Percentiles rank a stretch among this genome's conserved stretches.
These are phyloP conservation scores for Aspergillus tanneri DNA, from an alignment of 2,329 filamentous ascomycete species.

Conservation along the genomic window DNA sequence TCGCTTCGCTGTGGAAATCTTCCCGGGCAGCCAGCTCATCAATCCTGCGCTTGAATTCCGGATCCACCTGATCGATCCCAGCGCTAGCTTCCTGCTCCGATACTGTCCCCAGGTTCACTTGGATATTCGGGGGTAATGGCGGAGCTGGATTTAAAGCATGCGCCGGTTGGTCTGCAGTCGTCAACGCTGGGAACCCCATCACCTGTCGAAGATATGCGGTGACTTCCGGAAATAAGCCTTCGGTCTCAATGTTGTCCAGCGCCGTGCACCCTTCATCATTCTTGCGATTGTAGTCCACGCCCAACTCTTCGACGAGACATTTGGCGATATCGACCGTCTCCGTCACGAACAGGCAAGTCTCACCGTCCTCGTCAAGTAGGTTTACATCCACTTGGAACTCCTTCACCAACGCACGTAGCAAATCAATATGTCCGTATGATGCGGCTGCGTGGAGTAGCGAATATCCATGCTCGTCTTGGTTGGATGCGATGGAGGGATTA, in stretches of 20 bases:
- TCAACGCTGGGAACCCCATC: slow-evolving; percentile 28
- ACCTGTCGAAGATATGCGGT: slow-evolving; percentile 64
- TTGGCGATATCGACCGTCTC: slow-evolving; percentile 78
- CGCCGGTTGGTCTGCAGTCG: slow-evolving; percentile 26
- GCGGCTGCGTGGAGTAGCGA: slow-evolving; percentile 89
- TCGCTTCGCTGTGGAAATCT: slow-evolving; percentile 78
- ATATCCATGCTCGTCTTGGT: slow-evolving; percentile 89
- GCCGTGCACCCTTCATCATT: slow-evolving; percentile 79
- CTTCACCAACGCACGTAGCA: slow-evolving; percentile 71
- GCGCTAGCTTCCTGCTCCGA: slow-evolving; percentile 56
- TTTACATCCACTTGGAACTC: slow-evolving; percentile 79
- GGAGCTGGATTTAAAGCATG: slow-evolving; percentile 52
- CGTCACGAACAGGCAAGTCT: slow-evolving; percentile 91
- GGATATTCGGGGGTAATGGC: slow-evolving; percentile 71
- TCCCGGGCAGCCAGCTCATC: slow-evolving; percentile 81
- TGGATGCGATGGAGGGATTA: slow-evolving; percentile 71
- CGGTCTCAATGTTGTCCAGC: slow-evolving; percentile 72
- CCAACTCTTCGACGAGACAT: slow-evolving; percentile 78
- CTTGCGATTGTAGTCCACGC: slow-evolving; percentile 62
- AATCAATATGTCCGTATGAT: slow-evolving; percentile 82
- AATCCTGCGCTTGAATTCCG: slow-evolving; percentile 80
- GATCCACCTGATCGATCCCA: slow-evolving; percentile 66
- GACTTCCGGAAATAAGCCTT: slow-evolving; percentile 75
- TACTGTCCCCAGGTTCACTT: slow-evolving; percentile 75
- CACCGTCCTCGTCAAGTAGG: slow-evolving; percentile 82